Conservation (phyloP, 164 flowering plant genomes). For the Akebia trifoliata region DNA sequence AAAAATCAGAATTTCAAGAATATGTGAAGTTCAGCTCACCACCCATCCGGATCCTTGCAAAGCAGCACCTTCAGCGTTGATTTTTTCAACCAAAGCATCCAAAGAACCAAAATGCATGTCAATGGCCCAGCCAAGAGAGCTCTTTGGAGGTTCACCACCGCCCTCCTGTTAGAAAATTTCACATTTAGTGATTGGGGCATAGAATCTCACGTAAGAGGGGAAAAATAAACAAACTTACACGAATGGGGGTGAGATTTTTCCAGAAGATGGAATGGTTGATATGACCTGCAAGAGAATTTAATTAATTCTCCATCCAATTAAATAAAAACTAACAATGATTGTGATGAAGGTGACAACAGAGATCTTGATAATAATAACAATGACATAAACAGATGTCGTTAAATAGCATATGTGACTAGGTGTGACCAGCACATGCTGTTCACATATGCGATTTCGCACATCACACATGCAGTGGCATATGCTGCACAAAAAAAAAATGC, state of each 20-base stretch:
- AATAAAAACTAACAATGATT: not conserved
- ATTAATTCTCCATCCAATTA: not conserved
- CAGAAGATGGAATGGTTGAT: conserved; percentile 95
- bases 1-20: conserved; percentile 1
- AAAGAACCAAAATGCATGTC: conserved; percentile 76
- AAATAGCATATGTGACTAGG: too few relatives aligned
- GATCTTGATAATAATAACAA: too few relatives aligned
- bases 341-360: not conserved
- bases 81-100: conserved; percentile 59
- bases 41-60: conserved; percentile 99
- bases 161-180: conserved; percentile 58
- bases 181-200: not conserved
- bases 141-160: conserved; percentile 92
- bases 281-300: conserved; percentile 55
- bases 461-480: too few relatives aligned
- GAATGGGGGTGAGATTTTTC: conserved; percentile 78
- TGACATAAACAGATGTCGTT: not conserved
- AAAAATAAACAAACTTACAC: conserved; percentile 38
- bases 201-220: not conserved
- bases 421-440: too few relatives aligned
- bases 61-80: conserved; percentile 91
- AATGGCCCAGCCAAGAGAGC: conserved; percentile 71
- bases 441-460: too few relatives aligned
- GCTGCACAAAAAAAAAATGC: too few relatives aligned
- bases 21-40: conserved; percentile 58